Conservation (phyloP, 106 monocot genomes). For the Dactylorhiza incarnata region DNA sequence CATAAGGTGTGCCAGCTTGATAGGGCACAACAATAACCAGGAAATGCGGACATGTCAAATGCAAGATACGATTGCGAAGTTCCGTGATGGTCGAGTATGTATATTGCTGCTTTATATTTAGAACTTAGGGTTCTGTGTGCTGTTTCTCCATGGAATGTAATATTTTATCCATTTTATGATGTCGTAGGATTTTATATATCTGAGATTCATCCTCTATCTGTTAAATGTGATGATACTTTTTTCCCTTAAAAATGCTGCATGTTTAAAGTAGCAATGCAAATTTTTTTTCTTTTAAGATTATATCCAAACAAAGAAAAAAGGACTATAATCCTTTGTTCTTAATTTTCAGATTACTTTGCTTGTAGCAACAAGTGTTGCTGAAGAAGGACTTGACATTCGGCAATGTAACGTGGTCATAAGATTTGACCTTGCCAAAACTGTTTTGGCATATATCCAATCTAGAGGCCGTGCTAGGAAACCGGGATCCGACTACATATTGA, state of each 20-base stretch:
- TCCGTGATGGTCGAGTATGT: constrained; percentile 96
- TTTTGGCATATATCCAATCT: constrained; percentile 98
- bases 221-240: neutral
- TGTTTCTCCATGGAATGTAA: neutral
- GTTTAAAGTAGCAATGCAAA: neutral
- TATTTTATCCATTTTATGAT: neutral
- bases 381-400: constrained; percentile 98
- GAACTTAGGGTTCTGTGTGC: neutral
- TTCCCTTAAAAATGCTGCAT: neutral
- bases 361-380: constrained; percentile 99
- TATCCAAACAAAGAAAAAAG: neutral
- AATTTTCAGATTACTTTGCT: constrained; percentile 69
- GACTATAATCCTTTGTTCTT: neutral
- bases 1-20: constrained; percentile 92
- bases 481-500: constrained; percentile 98
- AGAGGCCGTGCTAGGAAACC: constrained; percentile 98
- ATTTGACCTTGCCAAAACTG: constrained; percentile 98
- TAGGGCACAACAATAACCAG: constrained; percentile 99
- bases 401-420: constrained; percentile 99
- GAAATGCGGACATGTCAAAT: constrained; percentile 93
- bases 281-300: neutral
- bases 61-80: constrained; percentile 96
- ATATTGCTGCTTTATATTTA: neutral
- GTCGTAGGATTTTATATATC: neutral
- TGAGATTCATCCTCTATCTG: neutral